Conservation (phyloP, 1,284 basidiomycete genomes). For the Boletellus sp. region DNA sequence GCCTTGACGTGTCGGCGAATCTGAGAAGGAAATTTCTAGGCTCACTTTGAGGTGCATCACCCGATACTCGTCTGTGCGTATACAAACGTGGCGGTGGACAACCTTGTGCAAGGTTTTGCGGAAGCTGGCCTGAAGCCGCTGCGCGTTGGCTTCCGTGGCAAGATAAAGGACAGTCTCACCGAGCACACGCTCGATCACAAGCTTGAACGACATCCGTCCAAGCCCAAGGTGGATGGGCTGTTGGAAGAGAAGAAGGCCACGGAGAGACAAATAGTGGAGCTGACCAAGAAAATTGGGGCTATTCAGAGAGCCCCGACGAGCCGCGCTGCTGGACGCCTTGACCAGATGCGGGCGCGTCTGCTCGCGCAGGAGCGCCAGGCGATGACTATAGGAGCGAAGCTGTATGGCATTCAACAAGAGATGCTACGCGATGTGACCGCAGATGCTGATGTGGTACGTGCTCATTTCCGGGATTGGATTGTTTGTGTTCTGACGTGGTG, state of each 20-base stretch:
- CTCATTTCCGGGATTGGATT: background rate
- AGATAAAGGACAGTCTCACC: conserved; percentile 55
- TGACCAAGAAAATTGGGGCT: conserved; percentile 27
- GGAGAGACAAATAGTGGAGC: conserved; percentile 26
- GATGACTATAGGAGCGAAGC: conserved; percentile 37
- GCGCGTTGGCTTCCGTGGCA: conserved; percentile 69
- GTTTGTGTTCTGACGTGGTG: conserved; percentile 9
- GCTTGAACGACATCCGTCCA: conserved; percentile 60
- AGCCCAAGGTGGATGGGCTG: conserved; percentile 41
- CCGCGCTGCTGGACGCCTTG: conserved; percentile 27
- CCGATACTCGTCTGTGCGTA: conserved; percentile 89
- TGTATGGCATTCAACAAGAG: conserved; percentile 48
- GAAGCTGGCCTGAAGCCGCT: conserved; percentile 67
- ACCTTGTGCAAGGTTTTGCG: conserved; percentile 76
- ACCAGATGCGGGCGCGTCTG: conserved; percentile 42
- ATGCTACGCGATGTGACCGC: conserved; percentile 61
- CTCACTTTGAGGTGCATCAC: conserved; percentile 78
- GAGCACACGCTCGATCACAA: conserved; percentile 66
- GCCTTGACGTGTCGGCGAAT: background rate
- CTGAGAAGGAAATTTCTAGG: conserved; percentile 32
- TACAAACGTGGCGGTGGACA: conserved; percentile 94
- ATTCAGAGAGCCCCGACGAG: conserved; percentile 17
- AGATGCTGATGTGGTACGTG: conserved; percentile 71
- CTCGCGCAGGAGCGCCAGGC: conserved; percentile 36
- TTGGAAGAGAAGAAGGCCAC: conserved; percentile 33